Base-by-base conservation (phyloP, 2,329 filamentous ascomycete species). In the Claviceps paspali region DNA sequence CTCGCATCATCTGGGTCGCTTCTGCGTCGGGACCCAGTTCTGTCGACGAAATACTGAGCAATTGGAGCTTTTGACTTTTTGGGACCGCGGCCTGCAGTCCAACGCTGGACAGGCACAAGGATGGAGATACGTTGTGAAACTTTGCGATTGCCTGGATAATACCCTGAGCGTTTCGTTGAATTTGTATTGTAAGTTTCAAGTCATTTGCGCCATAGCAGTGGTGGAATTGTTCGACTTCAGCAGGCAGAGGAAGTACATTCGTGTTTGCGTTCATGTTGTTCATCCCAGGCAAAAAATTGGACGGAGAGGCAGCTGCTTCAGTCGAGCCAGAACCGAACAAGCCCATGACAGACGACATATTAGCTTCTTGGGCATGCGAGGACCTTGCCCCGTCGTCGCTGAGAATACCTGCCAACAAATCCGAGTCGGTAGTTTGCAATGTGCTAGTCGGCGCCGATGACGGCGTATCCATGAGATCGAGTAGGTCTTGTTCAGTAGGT, bases 41-140 rank as follows among this genome's bases (percentile, higher is more conserved):
- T 4, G 78, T 64, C 45, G 75, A 83, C 47, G 84, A 93, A 47
- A 98, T 94, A 41, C 80, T 84, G 55, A 92, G 80, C 46, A 98
- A 64, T 55, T 95, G 86, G 50, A 98, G 62, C 56, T 91, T 94
- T 61, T 98, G 91, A 31, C 82, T 85, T 62, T 96, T 98, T 7
- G 91, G 91, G 38, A 98, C 91, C 1, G 91, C 91, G 30, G 88
- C 91, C 57, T 98, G 91, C 46, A 98, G 59, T 19, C 83, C 84
- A 22, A 96, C 82, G 32, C 72, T 74, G 12, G 77, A 77, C 34
- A 96, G 66, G 11, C 65, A 62, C 11, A 68, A 69, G 22, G 79
- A 74, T 40, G 68, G 67, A 11, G 78, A 80, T 0, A 63, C 72
- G 57, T 96, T 96, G 28, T 73, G 74, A 67, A 98, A 98, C 7